Evolutionary conservation across 2,329 filamentous ascomycete genomes (phyloP), one percentile per base, ranked within the genome.

Genomic region (Exserohilum rostratum): DNA sequence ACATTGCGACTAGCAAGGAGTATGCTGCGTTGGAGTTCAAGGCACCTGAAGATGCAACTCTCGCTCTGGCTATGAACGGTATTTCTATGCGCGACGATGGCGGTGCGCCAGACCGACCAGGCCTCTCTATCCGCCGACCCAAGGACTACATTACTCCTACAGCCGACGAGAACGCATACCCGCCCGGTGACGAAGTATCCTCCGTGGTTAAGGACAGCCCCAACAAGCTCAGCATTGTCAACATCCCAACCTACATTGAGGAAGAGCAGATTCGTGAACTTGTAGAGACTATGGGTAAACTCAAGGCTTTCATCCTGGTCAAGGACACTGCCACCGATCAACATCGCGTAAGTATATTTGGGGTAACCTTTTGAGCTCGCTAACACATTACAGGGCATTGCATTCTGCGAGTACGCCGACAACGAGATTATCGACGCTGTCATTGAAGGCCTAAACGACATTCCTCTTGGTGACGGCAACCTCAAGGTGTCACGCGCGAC

Each of bases 71-170:
- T 0, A 80, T 98, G 49, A 92, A 98, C 66, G 93, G 93, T 27
- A 92, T 95, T 57, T 84, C 85, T 7, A 97, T 98, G 90, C 89
- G 91, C 58, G 72, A 76, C 53, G 82, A 81, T 11, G 84, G 86
- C 47, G 85, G 82, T 27, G 65, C 57, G 7, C 73, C 78, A 10
- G 79, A 77, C 46, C 66, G 74, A 1, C 73, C 78, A 42, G 89
- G 89, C 6, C 81, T 98, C 34, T 83, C 87, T 31, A 91, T 98
- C 65, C 87, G 87, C 60, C 86, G 95, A 40, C 96, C 96, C 37
- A 97, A 96, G 78, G 95, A 99, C 75, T 99, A 98, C 76, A 96
- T 98, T 66, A 92, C 96, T 48, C 93, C 93, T 9, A 87, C 90
- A 12, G 51, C 61, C n/a, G 66, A 68, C 25, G 82, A 90, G 22